Evolutionary conservation across 169 alveolate species (phyloP), one percentile per base, ranked within the genome.

Genomic region (Cryptosporidium bovis): DNA sequence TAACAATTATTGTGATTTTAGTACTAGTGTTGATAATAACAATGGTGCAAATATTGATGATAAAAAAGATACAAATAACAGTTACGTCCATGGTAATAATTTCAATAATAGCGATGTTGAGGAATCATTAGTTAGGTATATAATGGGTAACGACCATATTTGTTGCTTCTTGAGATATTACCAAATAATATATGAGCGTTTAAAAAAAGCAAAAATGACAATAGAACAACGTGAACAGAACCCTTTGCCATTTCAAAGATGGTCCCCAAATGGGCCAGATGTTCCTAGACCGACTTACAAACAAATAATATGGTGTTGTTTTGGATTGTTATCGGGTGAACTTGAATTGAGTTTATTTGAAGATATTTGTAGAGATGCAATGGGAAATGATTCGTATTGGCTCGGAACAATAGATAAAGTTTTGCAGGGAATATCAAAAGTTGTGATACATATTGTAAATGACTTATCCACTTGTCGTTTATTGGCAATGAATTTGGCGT

Each of bases 401-500:
- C 90, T 93, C 31, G 92, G 93, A 65, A 92, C 93, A 56, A 90
- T 93, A 90, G 96, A 93, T 65, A 93, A 93, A 83, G 87, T 77
- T 8, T 31, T 77, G 7, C 71, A 60, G 64, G 87, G 87, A 10
- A 77, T 77, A 18, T 77, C 87, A 27, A 77, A 77, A 44, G 87
- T 77, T 53, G 71, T 60, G n/a, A 46, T 77, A n/a, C 87, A 77
- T 48, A 77, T 77, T 1, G 87, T 77, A 2, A 77, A 77, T 77
- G 87, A 77, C 15, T 62, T 77, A n/a, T 53, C 87, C 10, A 77
- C 87, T 40, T 77, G 87, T 77, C 50, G 87, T 24, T 34, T 77
- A n/a, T 29, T 77, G 46, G 87, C 87, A 1, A 77, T 77, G 87
- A 77, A 77, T 27, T 34, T 77, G 10, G 87, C 71, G 56, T 77